Conservation (phyloP, 192 early-diverging fungal genomes). For the Coemansia sp. region DNA sequence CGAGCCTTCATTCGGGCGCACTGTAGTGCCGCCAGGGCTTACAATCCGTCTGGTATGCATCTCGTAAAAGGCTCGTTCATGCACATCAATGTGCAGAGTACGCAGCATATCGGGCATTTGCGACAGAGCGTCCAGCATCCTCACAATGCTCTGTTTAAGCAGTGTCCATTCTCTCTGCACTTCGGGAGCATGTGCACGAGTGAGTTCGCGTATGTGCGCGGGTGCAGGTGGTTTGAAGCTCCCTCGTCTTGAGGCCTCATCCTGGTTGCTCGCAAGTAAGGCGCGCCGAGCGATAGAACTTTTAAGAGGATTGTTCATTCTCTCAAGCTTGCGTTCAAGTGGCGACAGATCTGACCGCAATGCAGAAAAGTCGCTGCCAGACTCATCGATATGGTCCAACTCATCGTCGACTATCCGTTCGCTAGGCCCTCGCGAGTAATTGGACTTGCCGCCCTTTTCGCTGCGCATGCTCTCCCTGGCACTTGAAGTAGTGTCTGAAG, state of each 20-base stretch:
- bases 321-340: conserved; percentile 25
- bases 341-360: conserved; percentile 37
- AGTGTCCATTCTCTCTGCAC: conserved; percentile 46
- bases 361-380: conserved; percentile 23
- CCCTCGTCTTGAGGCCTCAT: not conserved
- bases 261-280: conserved; percentile 7
- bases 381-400: conserved; percentile 9
- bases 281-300: conserved; percentile 14
- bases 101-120: conserved; percentile 53
- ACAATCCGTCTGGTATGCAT: conserved; percentile 1
- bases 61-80: conserved; percentile 34
- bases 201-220: conserved; percentile 35
- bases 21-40: not conserved
- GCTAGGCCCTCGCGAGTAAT: not conserved
- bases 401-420: conserved; percentile 12
- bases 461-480: not conserved
- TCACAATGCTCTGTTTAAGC: conserved; percentile 43
- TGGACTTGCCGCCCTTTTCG: not conserved
- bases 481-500: not conserved
- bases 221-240: conserved; percentile 2
- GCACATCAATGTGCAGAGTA: conserved; percentile 41
- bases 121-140: conserved; percentile 48
- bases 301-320: conserved; percentile 25
- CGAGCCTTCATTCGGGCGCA: not conserved
- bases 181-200: conserved; percentile 44